These are phyloP conservation scores for Monosporascus sp. DNA, from an alignment of 2,329 filamentous ascomycete genomes.

Conservation along the genomic window DNA sequence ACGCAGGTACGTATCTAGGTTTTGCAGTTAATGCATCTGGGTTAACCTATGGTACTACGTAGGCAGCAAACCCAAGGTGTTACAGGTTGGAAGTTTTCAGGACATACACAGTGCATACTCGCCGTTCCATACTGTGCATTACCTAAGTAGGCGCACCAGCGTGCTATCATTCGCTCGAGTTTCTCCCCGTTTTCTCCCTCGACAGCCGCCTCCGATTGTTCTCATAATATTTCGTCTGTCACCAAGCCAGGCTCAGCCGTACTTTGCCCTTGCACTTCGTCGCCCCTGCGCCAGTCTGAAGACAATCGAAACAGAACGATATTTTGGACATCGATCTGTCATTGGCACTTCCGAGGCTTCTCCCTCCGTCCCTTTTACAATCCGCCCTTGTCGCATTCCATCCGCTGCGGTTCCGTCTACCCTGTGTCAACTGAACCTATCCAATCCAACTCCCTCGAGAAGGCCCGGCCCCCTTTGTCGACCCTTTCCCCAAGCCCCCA, in stretches of 20 bases:
- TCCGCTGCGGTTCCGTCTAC: too few relatives aligned
- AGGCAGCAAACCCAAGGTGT: too few relatives aligned
- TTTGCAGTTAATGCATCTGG: too few relatives aligned
- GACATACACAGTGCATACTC: too few relatives aligned
- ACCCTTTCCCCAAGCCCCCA: not conserved
- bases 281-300: not conserved
- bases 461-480: not conserved
- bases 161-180: not conserved
- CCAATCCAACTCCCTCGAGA: not conserved
- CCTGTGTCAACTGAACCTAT: not conserved
- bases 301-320: not conserved
- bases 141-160: not conserved
- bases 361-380: not conserved
- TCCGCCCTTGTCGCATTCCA: not conserved
- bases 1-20: too few relatives aligned
- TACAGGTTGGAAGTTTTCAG: too few relatives aligned
- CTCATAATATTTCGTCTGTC: not conserved
- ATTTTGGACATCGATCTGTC: not conserved
- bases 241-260: not conserved
- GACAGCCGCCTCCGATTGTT: not conserved
- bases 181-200: not conserved
- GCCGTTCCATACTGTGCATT: not conserved
- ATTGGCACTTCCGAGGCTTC: not conserved
- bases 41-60: too few relatives aligned
- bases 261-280: not conserved